Evolutionary conservation across 108 stramenopile genomes (phyloP), one percentile per base, ranked within the genome.

Genomic region (Nannochloropsis gaditana): DNA sequence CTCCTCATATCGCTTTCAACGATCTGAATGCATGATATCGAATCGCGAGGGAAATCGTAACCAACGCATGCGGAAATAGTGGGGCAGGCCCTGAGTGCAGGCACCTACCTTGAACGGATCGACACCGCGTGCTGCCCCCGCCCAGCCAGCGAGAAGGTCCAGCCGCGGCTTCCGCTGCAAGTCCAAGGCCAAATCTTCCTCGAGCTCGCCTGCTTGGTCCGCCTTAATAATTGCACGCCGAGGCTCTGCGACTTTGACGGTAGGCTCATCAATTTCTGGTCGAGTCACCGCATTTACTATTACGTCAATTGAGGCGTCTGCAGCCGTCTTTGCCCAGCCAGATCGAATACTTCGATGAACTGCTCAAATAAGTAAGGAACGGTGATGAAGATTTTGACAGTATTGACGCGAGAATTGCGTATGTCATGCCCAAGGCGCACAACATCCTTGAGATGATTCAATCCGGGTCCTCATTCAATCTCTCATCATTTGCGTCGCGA

Each of bases 1-100:
- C 44, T 85, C 8, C 79, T 45, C n/a, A 85, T 79, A 45, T 85
- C 84, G 21, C 44, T 80, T 45, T 85, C 84, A 5, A 85, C 84
- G 79, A 85, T 17, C 84, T 85, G 84, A 79, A 85, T 5, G 80
- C 79, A 21, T 5, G 42, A 10, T 0, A 19, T 9, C 15, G 79
- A 17, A 17, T 11, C 0, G 41, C 5, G 59, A 73, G 59, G n/a
- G 59, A 73, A 50, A 31, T 31, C 31, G 1, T 31, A 31, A 31
- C 31, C 31, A 31, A 31, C 31, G 31, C 31, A 31, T 31, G 1
- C 31, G 31, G 31, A 31, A 31, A 31, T 1, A 31, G 31, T 31
- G 31, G 31, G 31, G 31, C 31, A 31, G 31, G 31, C 31, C 31
- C 31, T 31, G 31, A 31, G 31, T 31, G 31, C 31, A 31, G 31